Evolutionary conservation across 345 rosid species (phyloP).

Genomic region (Balakata baccata): DNA sequence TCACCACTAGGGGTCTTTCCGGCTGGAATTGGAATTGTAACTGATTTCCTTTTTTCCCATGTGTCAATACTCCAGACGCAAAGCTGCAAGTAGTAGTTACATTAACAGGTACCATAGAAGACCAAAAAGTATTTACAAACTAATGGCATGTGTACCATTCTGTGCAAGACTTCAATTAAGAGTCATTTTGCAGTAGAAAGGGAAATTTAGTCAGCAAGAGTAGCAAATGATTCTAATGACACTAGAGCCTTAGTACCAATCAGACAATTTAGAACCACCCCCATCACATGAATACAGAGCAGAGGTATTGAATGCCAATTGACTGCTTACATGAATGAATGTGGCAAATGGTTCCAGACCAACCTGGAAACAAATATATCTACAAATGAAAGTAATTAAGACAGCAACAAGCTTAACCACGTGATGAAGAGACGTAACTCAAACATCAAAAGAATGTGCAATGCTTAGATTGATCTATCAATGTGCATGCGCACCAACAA

Average conservation of each 20-base stretch:
- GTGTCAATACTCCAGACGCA: constrained; percentile 80
- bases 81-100: constrained; percentile 39
- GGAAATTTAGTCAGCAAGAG: neutral
- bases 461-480: neutral
- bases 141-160: neutral
- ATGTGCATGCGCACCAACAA: neutral
- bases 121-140: neutral
- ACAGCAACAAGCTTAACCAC: neutral
- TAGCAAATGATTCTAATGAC: neutral
- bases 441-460: neutral
- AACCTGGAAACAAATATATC: neutral
- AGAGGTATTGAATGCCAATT: neutral
- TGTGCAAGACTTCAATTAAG: neutral
- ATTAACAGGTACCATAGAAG: neutral
- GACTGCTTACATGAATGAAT: neutral
- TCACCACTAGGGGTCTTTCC: constrained; percentile 67
- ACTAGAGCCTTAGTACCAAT: neutral
- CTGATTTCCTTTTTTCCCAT: constrained; percentile 81
- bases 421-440: neutral
- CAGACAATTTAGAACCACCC: neutral
- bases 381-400: neutral
- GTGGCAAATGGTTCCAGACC: neutral
- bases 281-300: neutral
- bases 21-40: constrained; percentile 54
- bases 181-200: neutral